Base-by-base conservation (phyloP, 768 basidiomycete genomes). In the Obba rivulosa region DNA sequence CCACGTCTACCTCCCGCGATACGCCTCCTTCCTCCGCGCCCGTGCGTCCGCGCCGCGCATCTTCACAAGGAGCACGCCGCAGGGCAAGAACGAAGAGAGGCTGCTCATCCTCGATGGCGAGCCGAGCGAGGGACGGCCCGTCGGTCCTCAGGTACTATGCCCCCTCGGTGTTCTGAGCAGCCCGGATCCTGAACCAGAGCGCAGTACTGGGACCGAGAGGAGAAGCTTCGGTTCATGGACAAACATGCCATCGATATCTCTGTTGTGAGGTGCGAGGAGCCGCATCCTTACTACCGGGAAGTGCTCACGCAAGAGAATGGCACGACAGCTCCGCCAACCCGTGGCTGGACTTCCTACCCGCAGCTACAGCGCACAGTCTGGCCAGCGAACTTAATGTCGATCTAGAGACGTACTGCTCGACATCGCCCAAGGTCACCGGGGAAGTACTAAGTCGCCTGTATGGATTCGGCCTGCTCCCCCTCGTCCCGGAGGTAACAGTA, bases 181-280 rank as follows among this genome's bases (percentile, higher is more conserved):
- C 38, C 10, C 21, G 22, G 13, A 22, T 34, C 34, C 39, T 48
- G 20, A 18, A 20, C 17, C n/a, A 24, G 46, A 22, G 24, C 23
- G 25, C 52, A 82, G 72, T 92, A 92, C 62, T 91, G 85, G 85
- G 86, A 90, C 51, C 64, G 80, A 40, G 69, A 72, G 48, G 83
- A 86, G 61, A 93, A 93, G 66, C 69, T 94, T 37, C 72, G 71
- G 56, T 94, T 93, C 63, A 94, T 93, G 91, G 80, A 87, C 57
- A 76, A 62, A 54, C 91, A 93, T 62, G 80, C 77, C 17, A 92
- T 92, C 36, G 80, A 87, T 62, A 67, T 89, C 37, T 89, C 85
- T 16, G 75, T 91, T 24, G 83, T 90, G 48, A 88, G 86, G 87
- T 84, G 48, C 18, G 61, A 41, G 17, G 37, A 46, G 20, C 22